phyloP scores from a whole-genome alignment of 2,329 filamentous ascomycete genomes.

The Annulohypoxylon truncatum region DNA sequence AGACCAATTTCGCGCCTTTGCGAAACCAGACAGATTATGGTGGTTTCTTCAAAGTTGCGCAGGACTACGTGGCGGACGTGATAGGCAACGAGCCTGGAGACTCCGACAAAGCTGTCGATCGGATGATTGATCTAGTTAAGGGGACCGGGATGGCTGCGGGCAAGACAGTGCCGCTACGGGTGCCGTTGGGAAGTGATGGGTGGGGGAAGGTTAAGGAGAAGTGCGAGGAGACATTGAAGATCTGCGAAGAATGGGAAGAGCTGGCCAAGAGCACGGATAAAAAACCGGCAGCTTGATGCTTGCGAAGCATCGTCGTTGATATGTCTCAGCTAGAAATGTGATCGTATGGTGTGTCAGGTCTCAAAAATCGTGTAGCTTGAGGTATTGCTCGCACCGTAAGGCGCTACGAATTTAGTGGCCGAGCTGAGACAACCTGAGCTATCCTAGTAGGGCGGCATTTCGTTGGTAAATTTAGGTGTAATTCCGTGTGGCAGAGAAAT shows the following conservation, averaged over 20 bases:
- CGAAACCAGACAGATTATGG: slow-evolving; percentile 45
- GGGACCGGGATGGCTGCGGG: slow-evolving; percentile 54
- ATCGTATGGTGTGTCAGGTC: no score
- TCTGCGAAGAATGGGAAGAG: slow-evolving; percentile 62
- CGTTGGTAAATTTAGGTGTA: no score
- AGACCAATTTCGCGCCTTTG: slow-evolving; percentile 46
- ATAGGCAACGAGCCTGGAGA: slow-evolving; percentile 50
- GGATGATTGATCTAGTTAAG: slow-evolving; percentile 65
- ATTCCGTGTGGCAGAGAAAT: no score
- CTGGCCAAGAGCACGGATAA: slow-evolving; percentile 60
- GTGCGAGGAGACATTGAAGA: slow-evolving; percentile 60
- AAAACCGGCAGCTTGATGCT: not conserved
- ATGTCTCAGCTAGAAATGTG: not conserved
- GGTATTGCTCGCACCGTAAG: no score
- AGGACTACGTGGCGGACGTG: slow-evolving; percentile 45
- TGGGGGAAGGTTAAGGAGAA: slow-evolving; percentile 61
- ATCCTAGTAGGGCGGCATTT: no score
- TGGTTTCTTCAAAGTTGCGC: slow-evolving; percentile 48
- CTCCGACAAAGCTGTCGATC: slow-evolving; percentile 56
- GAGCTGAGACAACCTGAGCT: no score
- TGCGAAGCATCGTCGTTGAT: not conserved
- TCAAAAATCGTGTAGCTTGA: no score
- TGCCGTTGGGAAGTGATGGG: slow-evolving; percentile 65
- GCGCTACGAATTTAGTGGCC: no score
- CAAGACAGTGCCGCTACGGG: slow-evolving; percentile 57